Evolutionary conservation across 805 yeast species (phyloP).

Genomic region (Pichia rugopelliculosa): DNA sequence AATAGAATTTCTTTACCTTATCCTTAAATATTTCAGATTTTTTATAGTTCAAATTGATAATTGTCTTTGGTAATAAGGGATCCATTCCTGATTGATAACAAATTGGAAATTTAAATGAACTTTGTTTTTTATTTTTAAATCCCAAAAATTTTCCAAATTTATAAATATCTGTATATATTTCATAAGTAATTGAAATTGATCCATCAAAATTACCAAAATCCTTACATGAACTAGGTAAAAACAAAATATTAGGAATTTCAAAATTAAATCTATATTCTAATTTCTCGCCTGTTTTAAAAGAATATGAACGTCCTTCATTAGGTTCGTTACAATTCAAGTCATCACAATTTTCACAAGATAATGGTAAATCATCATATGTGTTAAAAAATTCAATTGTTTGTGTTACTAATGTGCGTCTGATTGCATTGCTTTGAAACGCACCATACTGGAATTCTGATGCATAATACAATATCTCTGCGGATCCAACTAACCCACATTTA

Average conservation of each 20-base stretch:
- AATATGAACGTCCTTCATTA: neutral
- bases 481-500: slow-evolving; percentile 5
- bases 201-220: slow-evolving; percentile 4
- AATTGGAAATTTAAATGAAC: neutral
- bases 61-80: neutral
- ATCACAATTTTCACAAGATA: neutral
- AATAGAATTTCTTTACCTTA: slow-evolving; percentile 6
- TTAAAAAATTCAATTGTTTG: slow-evolving; percentile 1
- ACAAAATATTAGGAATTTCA: slow-evolving; percentile 2
- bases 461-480: neutral
- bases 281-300: slow-evolving; percentile 1
- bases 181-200: neutral
- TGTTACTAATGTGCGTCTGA: neutral
- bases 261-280: slow-evolving; percentile 1
- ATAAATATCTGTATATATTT: slow-evolving; percentile 4
- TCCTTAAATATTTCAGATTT: neutral
- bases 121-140: neutral
- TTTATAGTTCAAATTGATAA: neutral
- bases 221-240: slow-evolving; percentile 6
- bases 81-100: slow-evolving; percentile 5
- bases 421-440: neutral
- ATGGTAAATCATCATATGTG: neutral
- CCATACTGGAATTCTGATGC: neutral
- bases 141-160: neutral
- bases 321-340: neutral